phyloP scores from a whole-genome alignment of 306 rosid genomes.

The Cicer yamashitae region DNA sequence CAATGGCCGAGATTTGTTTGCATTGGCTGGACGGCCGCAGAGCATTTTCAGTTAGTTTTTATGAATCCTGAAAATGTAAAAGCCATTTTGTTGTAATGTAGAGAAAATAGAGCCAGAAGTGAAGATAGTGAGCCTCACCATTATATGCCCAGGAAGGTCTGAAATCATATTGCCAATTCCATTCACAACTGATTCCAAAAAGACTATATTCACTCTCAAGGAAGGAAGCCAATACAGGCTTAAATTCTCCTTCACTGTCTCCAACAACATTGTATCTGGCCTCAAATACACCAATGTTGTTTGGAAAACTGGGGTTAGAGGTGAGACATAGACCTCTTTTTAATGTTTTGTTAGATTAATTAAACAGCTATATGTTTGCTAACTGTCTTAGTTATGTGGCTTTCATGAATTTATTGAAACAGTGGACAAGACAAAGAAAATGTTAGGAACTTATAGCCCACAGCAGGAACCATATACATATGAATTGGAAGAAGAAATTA shows the following conservation, averaged over 20 bases:
- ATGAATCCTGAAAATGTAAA: conserved; percentile 10
- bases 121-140: conserved; percentile 74
- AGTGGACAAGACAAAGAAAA: conserved; percentile 78
- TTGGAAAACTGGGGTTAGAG: conserved; percentile 81
- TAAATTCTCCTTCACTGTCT: conserved; percentile 67
- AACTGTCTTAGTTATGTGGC: conserved; percentile 33
- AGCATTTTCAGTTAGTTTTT: not conserved
- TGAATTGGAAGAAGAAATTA: conserved; percentile 78
- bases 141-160: conserved; percentile 63
- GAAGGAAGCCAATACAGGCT: conserved; percentile 72
- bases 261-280: conserved; percentile 82
- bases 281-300: conserved; percentile 78
- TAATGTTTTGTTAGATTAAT: conserved; percentile 31
- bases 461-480: conserved; percentile 70
- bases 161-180: conserved; percentile 75
- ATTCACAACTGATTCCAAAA: conserved; percentile 58
- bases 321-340: conserved; percentile 43
- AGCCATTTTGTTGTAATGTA: conserved; percentile 47
- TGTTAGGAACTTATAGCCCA: conserved; percentile 93
- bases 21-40: not conserved
- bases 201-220: conserved; percentile 65
- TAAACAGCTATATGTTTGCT: not conserved
- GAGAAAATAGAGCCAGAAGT: conserved; percentile 86
- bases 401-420: conserved; percentile 42
- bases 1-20: not conserved